phyloP scores from a whole-genome alignment of 2,329 filamentous ascomycete species.

The Fusarium agapanthi region DNA sequence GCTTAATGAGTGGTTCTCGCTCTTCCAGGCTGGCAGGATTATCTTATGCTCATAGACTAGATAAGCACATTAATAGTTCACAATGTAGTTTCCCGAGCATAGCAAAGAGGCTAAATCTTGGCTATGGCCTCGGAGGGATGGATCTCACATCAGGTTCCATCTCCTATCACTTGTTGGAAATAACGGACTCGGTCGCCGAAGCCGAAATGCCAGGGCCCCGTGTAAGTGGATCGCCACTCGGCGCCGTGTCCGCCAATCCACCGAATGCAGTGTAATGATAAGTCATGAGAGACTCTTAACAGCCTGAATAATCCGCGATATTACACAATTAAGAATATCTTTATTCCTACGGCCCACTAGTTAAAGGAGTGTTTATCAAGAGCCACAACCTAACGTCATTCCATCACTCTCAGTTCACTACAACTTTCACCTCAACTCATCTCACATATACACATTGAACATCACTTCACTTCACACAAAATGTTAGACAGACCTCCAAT shows the following conservation, averaged over 20 bases:
- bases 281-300: conserved; percentile 4
- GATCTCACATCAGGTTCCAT: rapidly evolving
- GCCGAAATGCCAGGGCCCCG: not conserved
- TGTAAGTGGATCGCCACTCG: conserved; percentile 24
- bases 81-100: rapidly evolving
- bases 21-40: not conserved
- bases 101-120: rapidly evolving
- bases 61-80: not conserved
- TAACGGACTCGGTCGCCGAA: conserved; percentile 30
- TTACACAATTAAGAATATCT: not conserved
- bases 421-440: not conserved
- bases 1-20: not conserved
- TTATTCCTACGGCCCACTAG: not conserved
- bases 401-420: not conserved
- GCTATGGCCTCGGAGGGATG: rapidly evolving
- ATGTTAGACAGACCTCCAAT: conserved; percentile 44
- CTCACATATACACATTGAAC: not conserved
- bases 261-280: not conserved
- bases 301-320: not conserved
- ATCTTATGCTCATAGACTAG: too few species aligned
- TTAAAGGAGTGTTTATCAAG: not conserved
- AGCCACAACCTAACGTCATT: not conserved
- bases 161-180: not conserved
- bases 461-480: not conserved
- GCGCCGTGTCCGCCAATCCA: conserved; percentile 18